A percentile compares a stretch with the other conserved stretches of the same genome.
Evolutionary conservation across 78 protist species (phyloP).

Genomic region (Dictyostelium purpureum): DNA sequence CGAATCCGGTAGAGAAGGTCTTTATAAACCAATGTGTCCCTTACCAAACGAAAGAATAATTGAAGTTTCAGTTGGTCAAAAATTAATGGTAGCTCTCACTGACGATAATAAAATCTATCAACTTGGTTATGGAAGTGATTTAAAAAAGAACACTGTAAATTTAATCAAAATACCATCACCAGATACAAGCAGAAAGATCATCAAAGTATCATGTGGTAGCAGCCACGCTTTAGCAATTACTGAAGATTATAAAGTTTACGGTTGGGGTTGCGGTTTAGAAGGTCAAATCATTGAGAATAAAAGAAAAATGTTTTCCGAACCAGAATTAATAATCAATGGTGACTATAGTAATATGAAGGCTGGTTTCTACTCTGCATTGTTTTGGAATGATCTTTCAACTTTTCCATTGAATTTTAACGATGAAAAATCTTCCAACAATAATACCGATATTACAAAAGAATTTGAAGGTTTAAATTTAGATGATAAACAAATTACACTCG

Average conservation of each 20-base stretch:
- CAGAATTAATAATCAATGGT: neutral
- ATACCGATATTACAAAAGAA: neutral
- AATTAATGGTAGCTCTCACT: neutral
- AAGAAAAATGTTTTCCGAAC: neutral
- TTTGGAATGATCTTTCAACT: neutral
- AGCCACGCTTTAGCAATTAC: neutral
- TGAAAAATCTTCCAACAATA: neutral
- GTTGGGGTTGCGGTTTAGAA: conserved; percentile 17
- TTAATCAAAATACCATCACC: neutral
- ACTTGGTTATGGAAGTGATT: conserved; percentile 9
- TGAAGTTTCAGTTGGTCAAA: conserved; percentile 3
- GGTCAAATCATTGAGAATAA: neutral
- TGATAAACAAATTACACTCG: neutral
- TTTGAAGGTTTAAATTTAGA: too few species aligned
- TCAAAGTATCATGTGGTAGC: neutral
- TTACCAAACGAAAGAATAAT: neutral
- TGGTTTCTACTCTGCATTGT: conserved; percentile 16
- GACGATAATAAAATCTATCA: conserved; percentile 1
- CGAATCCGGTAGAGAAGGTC: neutral
- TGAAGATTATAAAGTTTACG: neutral
- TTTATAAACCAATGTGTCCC: neutral
- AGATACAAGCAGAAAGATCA: neutral
- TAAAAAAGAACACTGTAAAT: neutral
- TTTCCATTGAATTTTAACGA: neutral
- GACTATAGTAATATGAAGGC: neutral